phyloP scores from a whole-genome alignment of 2,329 filamentous ascomycete genomes.

The Aphanoascus verrucosus region DNA sequence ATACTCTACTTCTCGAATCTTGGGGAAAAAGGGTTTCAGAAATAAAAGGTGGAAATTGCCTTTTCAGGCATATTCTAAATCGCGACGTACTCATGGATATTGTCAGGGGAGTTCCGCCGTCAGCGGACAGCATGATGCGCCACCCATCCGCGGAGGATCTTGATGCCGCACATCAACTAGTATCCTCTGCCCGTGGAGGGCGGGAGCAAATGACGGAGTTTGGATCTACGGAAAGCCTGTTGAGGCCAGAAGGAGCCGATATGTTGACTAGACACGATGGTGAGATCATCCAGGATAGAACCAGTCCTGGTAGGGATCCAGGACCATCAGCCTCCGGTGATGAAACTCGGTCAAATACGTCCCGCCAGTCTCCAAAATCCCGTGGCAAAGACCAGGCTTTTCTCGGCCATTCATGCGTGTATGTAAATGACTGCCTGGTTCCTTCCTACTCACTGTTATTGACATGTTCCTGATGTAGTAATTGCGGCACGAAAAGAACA shows the following conservation, averaged over 20 bases:
- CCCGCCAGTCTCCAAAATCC: slow-evolving; percentile 26
- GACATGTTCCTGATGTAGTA: slow-evolving; percentile 46
- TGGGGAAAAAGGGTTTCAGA: background rate
- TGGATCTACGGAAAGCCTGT: slow-evolving; percentile 18
- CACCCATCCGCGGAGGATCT: slow-evolving; percentile 39
- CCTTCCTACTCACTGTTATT: background rate
- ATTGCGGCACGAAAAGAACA: slow-evolving; percentile 87
- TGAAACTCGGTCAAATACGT: slow-evolving; percentile 14
- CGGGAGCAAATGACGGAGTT: slow-evolving; percentile 28
- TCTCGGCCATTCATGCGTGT: slow-evolving; percentile 35
- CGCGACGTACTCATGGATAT: slow-evolving; percentile 3
- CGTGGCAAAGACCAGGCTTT: slow-evolving; percentile 30
- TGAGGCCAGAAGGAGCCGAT: slow-evolving; percentile 16
- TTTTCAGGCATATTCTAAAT: background rate
- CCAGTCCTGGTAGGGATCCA: slow-evolving; percentile 1
- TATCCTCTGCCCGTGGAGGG: slow-evolving; percentile 37
- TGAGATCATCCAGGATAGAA: slow-evolving; percentile 1
- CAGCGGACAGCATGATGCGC: slow-evolving; percentile 19
- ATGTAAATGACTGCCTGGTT: slow-evolving; percentile 14
- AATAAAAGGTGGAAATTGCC: background rate
- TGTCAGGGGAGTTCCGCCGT: slow-evolving; percentile 7
- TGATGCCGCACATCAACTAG: slow-evolving; percentile 39
- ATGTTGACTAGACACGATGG: slow-evolving; percentile 16
- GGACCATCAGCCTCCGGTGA: slow-evolving; percentile 12
- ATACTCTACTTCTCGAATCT: no score